Conservation (phyloP, 2,329 filamentous ascomycete species). For the Penicillium decumbens region DNA sequence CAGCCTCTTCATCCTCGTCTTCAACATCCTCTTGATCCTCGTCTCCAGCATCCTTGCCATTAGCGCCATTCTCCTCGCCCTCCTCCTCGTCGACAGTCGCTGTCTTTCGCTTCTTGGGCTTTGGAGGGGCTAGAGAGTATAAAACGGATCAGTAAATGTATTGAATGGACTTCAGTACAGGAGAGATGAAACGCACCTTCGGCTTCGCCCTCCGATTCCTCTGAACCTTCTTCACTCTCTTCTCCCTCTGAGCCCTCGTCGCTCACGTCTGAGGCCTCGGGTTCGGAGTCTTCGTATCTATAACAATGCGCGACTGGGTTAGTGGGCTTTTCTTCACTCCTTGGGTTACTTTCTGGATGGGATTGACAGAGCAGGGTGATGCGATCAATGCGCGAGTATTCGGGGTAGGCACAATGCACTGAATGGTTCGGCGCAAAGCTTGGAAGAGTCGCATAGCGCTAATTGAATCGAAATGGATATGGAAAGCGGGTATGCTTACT, state of each 20-base stretch:
- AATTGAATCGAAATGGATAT: background rate
- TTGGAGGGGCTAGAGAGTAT: conserved; percentile 21
- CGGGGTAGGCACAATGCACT: background rate
- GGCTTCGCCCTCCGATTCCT: conserved; percentile 4
- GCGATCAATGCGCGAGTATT: conserved; percentile 7
- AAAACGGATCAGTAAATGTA: background rate
- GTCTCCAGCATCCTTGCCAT: conserved; percentile 17
- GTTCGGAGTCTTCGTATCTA: conserved; percentile 38
- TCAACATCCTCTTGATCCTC: conserved; percentile 8
- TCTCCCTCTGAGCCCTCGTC: conserved; percentile 28
- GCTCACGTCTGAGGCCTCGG: conserved; percentile 26
- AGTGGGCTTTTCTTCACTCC: background rate
- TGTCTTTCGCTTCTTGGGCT: conserved; percentile 34
- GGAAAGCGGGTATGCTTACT: conserved; percentile 36
- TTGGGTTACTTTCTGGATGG: background rate
- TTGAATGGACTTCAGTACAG: background rate
- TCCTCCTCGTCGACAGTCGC: conserved; percentile 17
- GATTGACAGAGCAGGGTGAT: background rate
- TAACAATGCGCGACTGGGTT: conserved; percentile 7
- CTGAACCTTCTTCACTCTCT: conserved; percentile 24
- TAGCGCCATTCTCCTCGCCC: conserved; percentile 16
- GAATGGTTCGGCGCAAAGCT: background rate
- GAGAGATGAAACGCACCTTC: conserved; percentile 16
- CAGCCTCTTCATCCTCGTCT: conserved; percentile 14
- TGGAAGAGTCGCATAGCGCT: background rate